Evolutionary conservation across 495 filamentous ascomycete genomes (phyloP), one percentile per base, ranked within the genome.

Genomic region (Jackrogersella multiformis): DNA sequence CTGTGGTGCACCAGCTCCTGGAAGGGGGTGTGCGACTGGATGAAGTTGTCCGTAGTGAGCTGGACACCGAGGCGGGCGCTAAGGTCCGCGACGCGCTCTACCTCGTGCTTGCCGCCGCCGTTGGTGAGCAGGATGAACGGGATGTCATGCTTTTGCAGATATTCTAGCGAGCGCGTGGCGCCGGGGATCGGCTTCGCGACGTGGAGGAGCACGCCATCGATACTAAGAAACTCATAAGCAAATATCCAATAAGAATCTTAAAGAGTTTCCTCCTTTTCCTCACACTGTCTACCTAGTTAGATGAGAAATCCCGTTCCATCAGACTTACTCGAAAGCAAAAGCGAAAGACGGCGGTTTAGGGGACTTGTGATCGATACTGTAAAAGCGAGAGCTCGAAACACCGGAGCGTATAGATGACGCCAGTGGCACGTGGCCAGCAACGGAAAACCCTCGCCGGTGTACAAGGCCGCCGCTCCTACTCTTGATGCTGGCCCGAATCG

Each of bases 121-220:
- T 97, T 97, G 56, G 93, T 97, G 54, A 97, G 83, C 32, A 97
- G 84, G 66, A 96, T 90, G 78, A 91, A 96, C 9, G 91, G 91
- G 48, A 96, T 90, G 5, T 82, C 79, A 49, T 91, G 81, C 20
- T 84, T 69, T 66, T 94, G 86, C 20, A 98, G 87, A 64, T 86
- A 86, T 10, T 74, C 68, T n/a, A 99, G 83, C 12, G 93, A 83
- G 60, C 89, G 80, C n/a, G 86, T 80, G 0, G 96, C 96, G 30
- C 88, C 87, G n/a, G 93, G 89, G 32, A 97, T 87, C 7, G 93
- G 89, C 55, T 85, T 86, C 0, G 89, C 87, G 65, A 89, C 88
- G 73, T 93, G 92, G n/a, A 97, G 83, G 16, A 99, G 89, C 23
- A 99, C 96, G 62, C 96, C 96, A 74, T 99, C 95, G 72, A 98